These are phyloP conservation scores for Agrocybe praecox DNA, from an alignment of 768 basidiomycete genomes.

Conservation along the genomic window DNA sequence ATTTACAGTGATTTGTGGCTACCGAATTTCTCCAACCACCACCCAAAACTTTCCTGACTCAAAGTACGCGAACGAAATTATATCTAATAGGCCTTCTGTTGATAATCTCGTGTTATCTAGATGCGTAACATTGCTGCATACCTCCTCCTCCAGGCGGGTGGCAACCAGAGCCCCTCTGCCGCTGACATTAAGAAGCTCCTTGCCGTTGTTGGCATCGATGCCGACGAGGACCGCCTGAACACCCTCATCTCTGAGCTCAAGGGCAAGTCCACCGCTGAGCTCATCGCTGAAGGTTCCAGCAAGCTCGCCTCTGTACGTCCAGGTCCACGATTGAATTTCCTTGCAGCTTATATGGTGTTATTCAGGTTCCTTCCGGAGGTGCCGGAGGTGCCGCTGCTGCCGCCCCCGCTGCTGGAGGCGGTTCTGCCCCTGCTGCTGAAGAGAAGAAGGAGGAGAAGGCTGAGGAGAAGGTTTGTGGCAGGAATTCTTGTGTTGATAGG, in stretches of 20 bases:
- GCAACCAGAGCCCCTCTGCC: constrained; percentile 86
- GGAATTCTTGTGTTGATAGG: neutral
- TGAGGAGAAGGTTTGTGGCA: constrained; percentile 71
- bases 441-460: constrained; percentile 89
- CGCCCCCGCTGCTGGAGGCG: constrained; percentile 52
- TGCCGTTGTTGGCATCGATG: constrained; percentile 82
- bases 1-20: constrained; percentile 88
- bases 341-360: neutral
- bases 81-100: constrained; percentile 1
- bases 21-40: constrained; percentile 47
- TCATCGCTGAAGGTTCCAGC: constrained; percentile 90
- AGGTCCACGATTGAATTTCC: neutral
- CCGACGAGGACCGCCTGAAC: constrained; percentile 78
- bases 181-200: constrained; percentile 90
- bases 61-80: constrained; percentile 41
- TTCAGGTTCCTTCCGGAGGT: constrained; percentile 90
- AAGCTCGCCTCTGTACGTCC: constrained; percentile 90
- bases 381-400: constrained; percentile 59
- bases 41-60: constrained; percentile 29
- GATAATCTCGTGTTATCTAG: constrained; percentile 33
- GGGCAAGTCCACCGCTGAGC: constrained; percentile 87
- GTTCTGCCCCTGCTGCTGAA: constrained; percentile 66
- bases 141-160: constrained; percentile 94
- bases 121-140: constrained; percentile 96
- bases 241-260: constrained; percentile 88